Conservation (phyloP, 805 yeast species). For the Wickerhamiella siamensis region DNA sequence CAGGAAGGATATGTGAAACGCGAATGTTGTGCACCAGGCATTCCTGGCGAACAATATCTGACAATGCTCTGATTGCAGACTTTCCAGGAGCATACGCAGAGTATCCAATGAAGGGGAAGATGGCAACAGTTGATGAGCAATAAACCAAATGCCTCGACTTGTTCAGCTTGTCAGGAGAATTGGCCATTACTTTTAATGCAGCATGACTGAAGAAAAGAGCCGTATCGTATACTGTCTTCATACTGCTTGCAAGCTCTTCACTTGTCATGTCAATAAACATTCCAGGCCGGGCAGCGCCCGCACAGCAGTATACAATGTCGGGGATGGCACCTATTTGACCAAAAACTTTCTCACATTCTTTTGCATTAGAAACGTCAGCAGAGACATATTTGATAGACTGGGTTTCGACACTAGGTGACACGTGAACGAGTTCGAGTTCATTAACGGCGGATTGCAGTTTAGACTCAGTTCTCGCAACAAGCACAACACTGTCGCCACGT, state of each 20-base stretch:
- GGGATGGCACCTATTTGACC: conserved; percentile 32
- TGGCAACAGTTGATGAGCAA: conserved; percentile 66
- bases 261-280: conserved; percentile 54
- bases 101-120: conserved; percentile 84
- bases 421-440: conserved; percentile 24
- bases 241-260: conserved; percentile 44
- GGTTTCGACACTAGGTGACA: conserved; percentile 13
- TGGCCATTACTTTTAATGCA: conserved; percentile 25
- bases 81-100: conserved; percentile 82
- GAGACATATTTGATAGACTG: conserved; percentile 33
- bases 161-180: conserved; percentile 15
- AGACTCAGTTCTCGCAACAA: conserved; percentile 63
- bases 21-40: conserved; percentile 48
- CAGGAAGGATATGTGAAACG: conserved; percentile 70
- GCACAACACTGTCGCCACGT: conserved; percentile 46
- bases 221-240: conserved; percentile 57
- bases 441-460: conserved; percentile 40
- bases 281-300: conserved; percentile 74
- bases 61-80: conserved; percentile 63
- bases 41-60: conserved; percentile 73
- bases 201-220: conserved; percentile 60
- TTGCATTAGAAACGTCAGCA: conserved; percentile 53
- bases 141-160: conserved; percentile 38
- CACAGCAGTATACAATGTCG: conserved; percentile 70
- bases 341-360: conserved; percentile 34